Evolutionary conservation across 345 rosid genomes (phyloP), one percentile per base, ranked within the genome.

Genomic region (Eucalyptus tenuipes): DNA sequence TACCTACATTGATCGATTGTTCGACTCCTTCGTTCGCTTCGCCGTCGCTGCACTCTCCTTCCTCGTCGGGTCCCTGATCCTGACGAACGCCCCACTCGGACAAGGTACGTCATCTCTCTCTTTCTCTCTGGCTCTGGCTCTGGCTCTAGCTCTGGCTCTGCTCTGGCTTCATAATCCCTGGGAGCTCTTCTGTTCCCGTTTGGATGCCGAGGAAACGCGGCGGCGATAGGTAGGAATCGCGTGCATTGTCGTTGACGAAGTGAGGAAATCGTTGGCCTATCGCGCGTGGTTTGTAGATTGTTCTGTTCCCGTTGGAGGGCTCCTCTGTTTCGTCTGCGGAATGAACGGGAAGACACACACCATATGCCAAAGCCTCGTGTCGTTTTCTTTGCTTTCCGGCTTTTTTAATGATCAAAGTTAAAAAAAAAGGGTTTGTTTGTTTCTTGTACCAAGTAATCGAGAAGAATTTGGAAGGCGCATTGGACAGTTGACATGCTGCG

Each of bases 111-210:
- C 82, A 22, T 75, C 24, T 66, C 40, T 61, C 18, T 64, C 80
- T 33, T 15, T 12, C 37, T 14, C 2, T 16, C 80, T 59, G 7
- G 37, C 79, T 31, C 55, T 52, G 55, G 0, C 10, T 15, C 3
- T 14, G 6, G 2, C 24, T 33, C 53, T 50, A 4, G 0, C 75
- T 14, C 79, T 66, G 22, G 5, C 40, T n/a, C 24, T 1, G 8
- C 2, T 13, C 5, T 6, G 37, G 40, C 6, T 37, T 37, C 27
- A 27, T 10, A 75, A 37, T 75, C 29, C 22, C 15, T 75, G 4
- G 45, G 45, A 4, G 47, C 15, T 37, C 3, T 75, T 20, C 14
- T 37, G 24, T 20, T 75, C 14, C 14, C 25, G 47, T 75, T 75
- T 40, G 82, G 47, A 75, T 75, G 29, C 9, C 47, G 47, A 40